These are phyloP conservation scores for Coemansia sp. DNA, from an alignment of 192 early-diverging fungal genomes.

Conservation along the genomic window DNA sequence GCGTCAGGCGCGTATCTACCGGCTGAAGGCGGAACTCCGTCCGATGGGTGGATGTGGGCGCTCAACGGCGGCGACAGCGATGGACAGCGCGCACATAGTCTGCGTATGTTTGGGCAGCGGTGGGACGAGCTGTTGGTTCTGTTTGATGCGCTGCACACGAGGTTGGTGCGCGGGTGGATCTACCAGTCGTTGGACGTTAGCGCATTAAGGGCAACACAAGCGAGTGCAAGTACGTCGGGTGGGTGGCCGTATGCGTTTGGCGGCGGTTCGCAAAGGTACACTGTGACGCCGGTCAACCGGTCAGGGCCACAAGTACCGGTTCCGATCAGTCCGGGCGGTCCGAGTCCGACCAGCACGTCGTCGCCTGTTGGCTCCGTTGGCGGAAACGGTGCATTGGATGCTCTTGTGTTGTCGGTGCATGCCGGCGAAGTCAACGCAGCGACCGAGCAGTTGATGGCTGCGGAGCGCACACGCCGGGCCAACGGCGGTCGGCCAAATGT, in stretches of 20 bases:
- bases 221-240: not conserved
- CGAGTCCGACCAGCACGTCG: not conserved
- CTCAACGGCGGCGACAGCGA: conserved; percentile 32
- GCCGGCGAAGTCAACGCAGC: conserved; percentile 37
- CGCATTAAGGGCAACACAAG: conserved; percentile 11
- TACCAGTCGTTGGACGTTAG: conserved; percentile 27
- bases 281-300: conserved; percentile 19
- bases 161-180: conserved; percentile 46
- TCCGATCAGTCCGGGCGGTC: conserved; percentile 1
- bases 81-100: conserved; percentile 24
- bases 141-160: conserved; percentile 31
- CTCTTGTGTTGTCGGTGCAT: conserved; percentile 45
- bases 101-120: conserved; percentile 43
- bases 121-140: conserved; percentile 38
- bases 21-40: conserved; percentile 3
- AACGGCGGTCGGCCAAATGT: not conserved
- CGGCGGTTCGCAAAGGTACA: conserved; percentile 12
- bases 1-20: conserved; percentile 39
- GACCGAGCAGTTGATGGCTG: conserved; percentile 43
- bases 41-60: conserved; percentile 38
- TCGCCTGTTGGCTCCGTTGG: not conserved
- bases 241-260: conserved; percentile 13
- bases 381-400: conserved; percentile 31
- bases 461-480: conserved; percentile 20
- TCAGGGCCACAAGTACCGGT: conserved; percentile 2